Evolutionary conservation across 129 eudicot genomes (phyloP), one percentile per base, ranked within the genome.

Genomic region (Kitagawia praeruptora): DNA sequence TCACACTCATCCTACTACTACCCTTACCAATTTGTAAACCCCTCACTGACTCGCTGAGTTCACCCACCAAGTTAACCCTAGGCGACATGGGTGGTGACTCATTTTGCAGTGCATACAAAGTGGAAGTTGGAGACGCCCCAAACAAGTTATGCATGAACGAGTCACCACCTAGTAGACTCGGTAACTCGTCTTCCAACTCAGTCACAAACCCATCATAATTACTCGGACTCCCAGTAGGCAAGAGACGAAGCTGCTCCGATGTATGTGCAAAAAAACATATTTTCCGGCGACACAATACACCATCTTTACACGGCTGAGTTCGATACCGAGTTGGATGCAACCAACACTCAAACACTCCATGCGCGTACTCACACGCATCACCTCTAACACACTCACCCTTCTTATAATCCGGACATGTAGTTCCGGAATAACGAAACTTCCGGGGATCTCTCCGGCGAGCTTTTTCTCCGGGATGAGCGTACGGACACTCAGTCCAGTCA

Each of bases 401-500:
- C 3, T 93, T 89, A 37, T 88, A 95, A 76, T 95, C 99, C 45
- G 99, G 96, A 51, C 99, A 95, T 0, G 96, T 83, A 46, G 70
- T 88, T 48, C 99, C 99, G 72, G 97, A 92, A 18, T 95, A 95
- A 39, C 85, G 89, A 79, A 83, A 79, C 95, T 83, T 86, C 37
- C 96, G 85, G 0, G 97, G 97, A 25, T 95, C 99, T 31, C 99
- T 67, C 39, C 99, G 92, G 77, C 96, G 96, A 4, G 99, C 99
- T 49, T 95, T 95, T 79, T 95, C 99, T 1, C 97, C 99, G 18
- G 97, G 93, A 56, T 95, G 99, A 23, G 93, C 97, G 88, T 78
- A 95, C 76, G 99, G 99, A 81, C 99, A 95, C 84, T 95, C 99
- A 0, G 96, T 95, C 99, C 99, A 95, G 91, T 95, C 99, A 77